Percentiles rank a stretch among this genome's conserved stretches.
Evolutionary conservation across 768 basidiomycete species (phyloP).

Genomic region (Lactarius quietus): DNA sequence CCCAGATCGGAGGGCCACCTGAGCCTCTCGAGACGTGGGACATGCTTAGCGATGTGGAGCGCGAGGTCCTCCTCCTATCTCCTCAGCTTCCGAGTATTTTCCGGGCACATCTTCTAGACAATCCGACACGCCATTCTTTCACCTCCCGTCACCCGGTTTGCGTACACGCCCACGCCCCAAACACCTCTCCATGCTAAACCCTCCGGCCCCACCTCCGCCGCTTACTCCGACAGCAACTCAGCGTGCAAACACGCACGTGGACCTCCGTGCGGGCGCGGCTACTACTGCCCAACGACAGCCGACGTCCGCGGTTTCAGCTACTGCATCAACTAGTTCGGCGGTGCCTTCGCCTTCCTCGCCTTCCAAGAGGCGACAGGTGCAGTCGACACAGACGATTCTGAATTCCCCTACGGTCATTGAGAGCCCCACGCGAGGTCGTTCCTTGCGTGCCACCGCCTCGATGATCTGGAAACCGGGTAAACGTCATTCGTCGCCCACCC

Average conservation of each 20-base stretch:
- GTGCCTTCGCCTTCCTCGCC: not conserved
- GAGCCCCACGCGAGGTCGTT: slow-evolving; percentile 12
- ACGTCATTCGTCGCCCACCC: slow-evolving; percentile 10
- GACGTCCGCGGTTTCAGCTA: slow-evolving; percentile 1
- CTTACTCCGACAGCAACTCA: not conserved
- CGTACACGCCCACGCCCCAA: slow-evolving; percentile 20
- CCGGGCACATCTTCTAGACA: not conserved
- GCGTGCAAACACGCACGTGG: not conserved
- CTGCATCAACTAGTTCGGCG: not conserved
- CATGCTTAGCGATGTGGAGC: slow-evolving; percentile 23
- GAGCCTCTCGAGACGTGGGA: slow-evolving; percentile 26
- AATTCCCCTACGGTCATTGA: not conserved
- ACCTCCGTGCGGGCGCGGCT: not conserved
- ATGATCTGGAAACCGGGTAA: slow-evolving; percentile 15
- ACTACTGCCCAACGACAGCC: not conserved
- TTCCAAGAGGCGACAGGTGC: not conserved
- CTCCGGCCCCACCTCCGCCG: slow-evolving; percentile 12
- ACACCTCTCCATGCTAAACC: slow-evolving; percentile 21
- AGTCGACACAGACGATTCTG: not conserved
- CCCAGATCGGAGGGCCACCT: slow-evolving; percentile 5
- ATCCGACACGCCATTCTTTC: slow-evolving; percentile 1
- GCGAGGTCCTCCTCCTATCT: slow-evolving; percentile 2
- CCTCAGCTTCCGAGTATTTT: slow-evolving; percentile 6
- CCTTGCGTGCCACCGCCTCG: slow-evolving; percentile 11
- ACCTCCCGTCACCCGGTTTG: not conserved